Evolutionary conservation across 2,329 filamentous ascomycete genomes (phyloP), one percentile per base, ranked within the genome.

Genomic region (Pseudocercospora eumusae): DNA sequence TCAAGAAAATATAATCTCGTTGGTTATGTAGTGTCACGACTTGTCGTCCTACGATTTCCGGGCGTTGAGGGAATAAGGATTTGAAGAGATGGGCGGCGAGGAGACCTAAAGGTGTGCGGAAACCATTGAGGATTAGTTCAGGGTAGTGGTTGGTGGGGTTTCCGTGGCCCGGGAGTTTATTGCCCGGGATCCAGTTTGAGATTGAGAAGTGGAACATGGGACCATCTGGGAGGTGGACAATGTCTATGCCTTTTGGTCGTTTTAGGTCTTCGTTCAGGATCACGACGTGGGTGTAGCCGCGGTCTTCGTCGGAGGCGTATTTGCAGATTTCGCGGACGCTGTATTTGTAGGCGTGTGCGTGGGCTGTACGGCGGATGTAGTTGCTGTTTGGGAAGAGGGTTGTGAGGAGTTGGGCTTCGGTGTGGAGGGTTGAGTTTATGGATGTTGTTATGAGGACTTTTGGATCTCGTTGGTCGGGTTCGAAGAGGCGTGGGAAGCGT

Each of bases 21-120:
- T 96, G 93, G 70, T 97, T 97, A 77, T 97, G 92, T 57, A 97
- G 79, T 0, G 93, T 97, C 8, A 97, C 87, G 0, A 97, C 93
- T 73, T 97, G 93, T 23, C 93, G 83, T 4, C 93, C 93, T 68
- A 89, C 83, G 5, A 98, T 81, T 70, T 98, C 91, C 0, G 95
- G 93, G 47, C 86, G 85, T 0, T 88, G 85, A 0, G 93, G 95
- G 77, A 92, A 95, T 27, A 96, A 77, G 0, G 84, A 86, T 66
- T 89, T 85, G 80, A 99, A 95, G 1, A 97, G 81, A 71, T 92
- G 88, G 8, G 93, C 93, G 0, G 93, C 92, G 42, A 98, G 81
- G 9, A 96, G 82, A 78, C 95, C 95, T 1, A 99, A 83, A 0
- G 93, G 92, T 0, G 95, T 99, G 71, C 90, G 89, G 82, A 99